Evolutionary conservation across 768 basidiomycete genomes (phyloP), one percentile per base, ranked within the genome.

Genomic region (Imleria badia): DNA sequence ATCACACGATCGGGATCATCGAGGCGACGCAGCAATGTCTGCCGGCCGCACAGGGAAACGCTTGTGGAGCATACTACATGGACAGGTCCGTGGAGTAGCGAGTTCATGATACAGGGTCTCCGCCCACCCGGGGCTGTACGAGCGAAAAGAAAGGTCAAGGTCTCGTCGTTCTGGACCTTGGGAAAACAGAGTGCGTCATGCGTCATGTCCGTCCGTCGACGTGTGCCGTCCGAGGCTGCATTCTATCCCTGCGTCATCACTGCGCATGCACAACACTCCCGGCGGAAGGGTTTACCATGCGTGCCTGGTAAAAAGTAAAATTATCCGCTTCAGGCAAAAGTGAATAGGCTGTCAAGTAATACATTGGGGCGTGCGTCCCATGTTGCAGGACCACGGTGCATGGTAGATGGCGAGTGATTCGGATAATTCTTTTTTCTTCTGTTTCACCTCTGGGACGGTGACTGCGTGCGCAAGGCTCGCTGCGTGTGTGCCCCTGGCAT

Each of bases 1-100:
- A 20, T 39, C 45, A 41, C 39, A 30, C 45, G 54, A 63, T 63
- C 51, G 58, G 48, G 40, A 43, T 54, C 48, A 50, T 54, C 38
- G 43, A 66, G 43, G 58, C 59, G 55, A 63, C 59, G 66, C 61
- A 59, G 59, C 54, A 46, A 40, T 56, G 44, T 41, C 45, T 52
- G 49, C 54, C 51, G 33, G 49, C 55, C 61, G 45, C 36, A 17
- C 45, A 47, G 48, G 43, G 36, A 43, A 65, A 33, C 15, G 41
- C 31, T 33, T 61, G 65, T 66, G 65, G 66, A 55, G 57, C 60
- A 3, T 51, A 26, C 48, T 15, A 30, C 48, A 47, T 59, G 43
- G 33, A 9, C 49, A 65, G 43, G 55, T 67, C 63, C 64, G 53
- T 62, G 64, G 66, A 61, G 58, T 50, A 29, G 20, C 46, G 9